Conservation (phyloP, 495 filamentous ascomycete genomes). For the Lophium mytilinum region DNA sequence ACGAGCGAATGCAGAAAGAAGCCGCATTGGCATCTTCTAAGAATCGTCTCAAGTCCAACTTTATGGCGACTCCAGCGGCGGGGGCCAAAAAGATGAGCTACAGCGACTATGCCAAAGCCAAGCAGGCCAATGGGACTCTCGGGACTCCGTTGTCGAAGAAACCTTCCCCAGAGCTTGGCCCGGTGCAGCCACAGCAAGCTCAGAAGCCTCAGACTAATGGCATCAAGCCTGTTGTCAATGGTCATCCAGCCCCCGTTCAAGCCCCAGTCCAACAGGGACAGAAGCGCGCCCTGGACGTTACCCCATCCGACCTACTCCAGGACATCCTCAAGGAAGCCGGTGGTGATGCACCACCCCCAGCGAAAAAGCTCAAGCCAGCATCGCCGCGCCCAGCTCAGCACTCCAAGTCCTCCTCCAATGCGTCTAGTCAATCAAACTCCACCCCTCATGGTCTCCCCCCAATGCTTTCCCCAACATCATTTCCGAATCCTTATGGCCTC, state of each 20-base stretch:
- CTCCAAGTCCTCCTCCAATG: conserved; percentile 6
- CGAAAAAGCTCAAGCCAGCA: not conserved
- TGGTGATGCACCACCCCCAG: not conserved
- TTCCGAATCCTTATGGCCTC: conserved; percentile 19
- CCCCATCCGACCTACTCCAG: not conserved
- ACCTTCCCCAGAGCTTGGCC: conserved; percentile 12
- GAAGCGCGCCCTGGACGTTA: conserved; percentile 4
- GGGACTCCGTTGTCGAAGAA: conserved; percentile 14
- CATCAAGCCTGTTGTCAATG: conserved; percentile 4
- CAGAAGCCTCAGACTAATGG: conserved; percentile 8
- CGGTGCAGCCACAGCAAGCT: not conserved
- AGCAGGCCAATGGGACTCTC: conserved; percentile 20
- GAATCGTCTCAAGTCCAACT: not conserved
- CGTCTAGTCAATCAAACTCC: conserved; percentile 12
- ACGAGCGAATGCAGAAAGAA: too few species aligned
- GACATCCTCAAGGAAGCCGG: not conserved
- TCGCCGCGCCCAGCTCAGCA: not conserved
- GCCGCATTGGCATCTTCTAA: not conserved
- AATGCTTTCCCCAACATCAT: conserved; percentile 14
- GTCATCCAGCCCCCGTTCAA: not conserved
- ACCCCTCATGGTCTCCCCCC: conserved; percentile 26
- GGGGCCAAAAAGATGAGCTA: conserved; percentile 25
- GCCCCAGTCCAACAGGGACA: not conserved
- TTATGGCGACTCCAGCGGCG: not conserved
- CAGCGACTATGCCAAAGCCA: conserved; percentile 24